Conservation (phyloP, 2,329 filamentous ascomycete species). For the Raffaelea deltoideospora region DNA sequence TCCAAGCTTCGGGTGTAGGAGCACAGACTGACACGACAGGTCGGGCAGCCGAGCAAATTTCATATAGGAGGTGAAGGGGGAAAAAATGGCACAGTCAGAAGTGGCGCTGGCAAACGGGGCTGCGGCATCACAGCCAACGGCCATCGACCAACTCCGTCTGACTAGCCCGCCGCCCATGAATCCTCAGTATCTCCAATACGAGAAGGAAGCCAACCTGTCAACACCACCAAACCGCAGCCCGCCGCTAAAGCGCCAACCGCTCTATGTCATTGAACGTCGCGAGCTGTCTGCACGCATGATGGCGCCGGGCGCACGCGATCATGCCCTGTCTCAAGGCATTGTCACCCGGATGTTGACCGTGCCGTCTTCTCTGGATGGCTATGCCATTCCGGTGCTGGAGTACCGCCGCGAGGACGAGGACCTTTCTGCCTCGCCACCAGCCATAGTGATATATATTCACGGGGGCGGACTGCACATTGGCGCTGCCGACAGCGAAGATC, state of each 20-base stretch:
- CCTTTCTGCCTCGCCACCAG: slow-evolving; percentile 3
- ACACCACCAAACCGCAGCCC: slow-evolving; percentile 10
- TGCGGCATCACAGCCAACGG: not conserved
- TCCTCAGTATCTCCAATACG: slow-evolving; percentile 24
- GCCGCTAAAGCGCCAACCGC: slow-evolving; percentile 19
- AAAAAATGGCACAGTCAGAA: too few species aligned
- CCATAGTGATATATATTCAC: slow-evolving; percentile 29
- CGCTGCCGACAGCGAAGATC: slow-evolving; percentile 32
- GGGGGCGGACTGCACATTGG: slow-evolving; percentile 32
- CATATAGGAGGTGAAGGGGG: too few species aligned
- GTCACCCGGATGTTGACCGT: slow-evolving; percentile 14
- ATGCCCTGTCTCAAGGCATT: slow-evolving; percentile 21
- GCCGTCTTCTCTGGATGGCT: slow-evolving; percentile 18
- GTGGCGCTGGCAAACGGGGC: too few species aligned
- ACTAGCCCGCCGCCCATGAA: slow-evolving; percentile 21
- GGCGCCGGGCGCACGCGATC: slow-evolving; percentile 18
- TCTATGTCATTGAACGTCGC: slow-evolving; percentile 26
- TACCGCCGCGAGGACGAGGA: slow-evolving; percentile 11
- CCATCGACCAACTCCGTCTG: slow-evolving; percentile 14
- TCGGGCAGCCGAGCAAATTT: too few species aligned
- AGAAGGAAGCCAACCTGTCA: slow-evolving; percentile 16
- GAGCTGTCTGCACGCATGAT: slow-evolving; percentile 21
- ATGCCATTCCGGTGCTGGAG: slow-evolving; percentile 21
- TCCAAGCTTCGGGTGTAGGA: too few species aligned
- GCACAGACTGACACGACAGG: too few species aligned